phyloP scores from a whole-genome alignment of 2,329 filamentous ascomycete species.

The Aspergillus neotritici region DNA sequence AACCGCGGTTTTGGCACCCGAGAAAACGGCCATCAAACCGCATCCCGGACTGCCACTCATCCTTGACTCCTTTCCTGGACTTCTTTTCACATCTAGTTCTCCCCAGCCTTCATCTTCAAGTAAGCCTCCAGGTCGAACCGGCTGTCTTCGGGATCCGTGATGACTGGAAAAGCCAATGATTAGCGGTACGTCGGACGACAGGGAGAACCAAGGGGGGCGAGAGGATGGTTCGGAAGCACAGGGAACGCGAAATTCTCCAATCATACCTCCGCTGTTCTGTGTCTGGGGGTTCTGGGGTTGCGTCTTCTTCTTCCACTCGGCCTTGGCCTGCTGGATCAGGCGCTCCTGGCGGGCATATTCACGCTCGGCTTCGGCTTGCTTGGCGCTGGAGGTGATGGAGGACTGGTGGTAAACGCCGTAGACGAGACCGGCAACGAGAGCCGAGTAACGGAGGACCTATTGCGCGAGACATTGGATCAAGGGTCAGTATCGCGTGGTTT shows the following conservation, averaged over 20 bases:
- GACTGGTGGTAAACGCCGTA: conserved; percentile 95
- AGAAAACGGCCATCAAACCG: conserved; percentile 27
- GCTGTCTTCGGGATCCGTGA: conserved; percentile 73
- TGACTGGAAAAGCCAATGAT: conserved; percentile 45
- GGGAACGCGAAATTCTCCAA: conserved; percentile 1
- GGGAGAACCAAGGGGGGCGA: background rate
- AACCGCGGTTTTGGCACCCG: conserved; percentile 32
- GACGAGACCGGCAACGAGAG: conserved; percentile 82
- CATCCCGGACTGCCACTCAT: conserved; percentile 24
- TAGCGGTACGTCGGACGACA: conserved; percentile 12
- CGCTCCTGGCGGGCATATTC: conserved; percentile 88
- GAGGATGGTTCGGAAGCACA: background rate
- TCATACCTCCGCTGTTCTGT: conserved; percentile 34
- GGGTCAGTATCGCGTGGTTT: conserved; percentile 12
- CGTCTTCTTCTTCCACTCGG: conserved; percentile 78
- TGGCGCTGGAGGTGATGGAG: conserved; percentile 66
- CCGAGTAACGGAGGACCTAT: conserved; percentile 95
- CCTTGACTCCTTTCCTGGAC: conserved; percentile 19
- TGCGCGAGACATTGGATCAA: conserved; percentile 6
- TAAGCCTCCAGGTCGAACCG: conserved; percentile 91
- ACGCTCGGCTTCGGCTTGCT: conserved; percentile 63
- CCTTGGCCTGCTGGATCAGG: conserved; percentile 89
- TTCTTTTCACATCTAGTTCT: conserved; percentile 29
- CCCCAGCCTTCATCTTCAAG: conserved; percentile 58
- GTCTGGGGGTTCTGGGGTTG: conserved; percentile 43